Conservation (phyloP, 768 basidiomycete species). For the Auricularia sp. region DNA sequence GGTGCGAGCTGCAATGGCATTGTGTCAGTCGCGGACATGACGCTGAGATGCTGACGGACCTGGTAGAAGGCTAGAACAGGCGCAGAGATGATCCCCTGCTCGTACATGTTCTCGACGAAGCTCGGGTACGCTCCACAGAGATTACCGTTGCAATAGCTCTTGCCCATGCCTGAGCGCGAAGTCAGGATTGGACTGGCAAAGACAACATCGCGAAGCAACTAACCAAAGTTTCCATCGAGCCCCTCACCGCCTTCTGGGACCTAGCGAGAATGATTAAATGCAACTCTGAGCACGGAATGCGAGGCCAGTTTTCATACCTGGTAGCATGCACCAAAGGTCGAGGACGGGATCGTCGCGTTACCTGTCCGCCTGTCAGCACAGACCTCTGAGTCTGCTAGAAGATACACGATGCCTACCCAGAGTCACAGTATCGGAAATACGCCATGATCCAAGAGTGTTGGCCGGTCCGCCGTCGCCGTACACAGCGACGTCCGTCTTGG, state of each 20-base stretch:
- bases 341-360: neutral
- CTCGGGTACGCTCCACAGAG: conserved; percentile 6
- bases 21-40: neutral
- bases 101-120: conserved; percentile 4
- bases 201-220: neutral
- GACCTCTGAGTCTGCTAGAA: no score
- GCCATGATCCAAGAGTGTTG: neutral
- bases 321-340: conserved; percentile 5
- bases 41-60: neutral
- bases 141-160: neutral
- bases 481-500: neutral
- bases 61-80: neutral
- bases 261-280: neutral
- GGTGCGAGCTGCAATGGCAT: neutral
- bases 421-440: conserved; percentile 7
- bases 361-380: neutral
- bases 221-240: neutral
- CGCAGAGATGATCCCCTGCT: neutral
- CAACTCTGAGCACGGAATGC: neutral
- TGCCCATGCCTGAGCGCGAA: neutral
- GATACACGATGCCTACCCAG: neutral
- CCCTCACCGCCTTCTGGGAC: neutral
- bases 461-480: conserved; percentile 1
- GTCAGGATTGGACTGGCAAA: neutral
- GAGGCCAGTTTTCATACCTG: neutral